phyloP scores from a whole-genome alignment of 192 early-diverging fungal species.

The Backusella westeae region DNA sequence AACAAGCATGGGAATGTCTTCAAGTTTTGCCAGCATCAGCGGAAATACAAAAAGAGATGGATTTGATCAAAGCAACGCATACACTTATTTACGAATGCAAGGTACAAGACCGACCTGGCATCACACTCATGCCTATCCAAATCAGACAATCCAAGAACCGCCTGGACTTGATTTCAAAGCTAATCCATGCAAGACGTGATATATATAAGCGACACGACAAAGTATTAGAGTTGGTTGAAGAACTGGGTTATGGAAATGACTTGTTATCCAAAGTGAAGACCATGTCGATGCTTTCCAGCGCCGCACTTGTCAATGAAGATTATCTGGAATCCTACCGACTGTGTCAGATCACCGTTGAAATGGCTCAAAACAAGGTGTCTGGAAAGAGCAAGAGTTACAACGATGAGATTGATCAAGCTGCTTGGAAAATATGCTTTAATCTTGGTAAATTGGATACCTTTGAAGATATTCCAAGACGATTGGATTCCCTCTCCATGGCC shows the following conservation, averaged over 20 bases:
- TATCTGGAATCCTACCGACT: conserved; percentile 49
- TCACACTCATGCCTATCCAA: conserved; percentile 68
- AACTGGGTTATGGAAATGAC: conserved; percentile 43
- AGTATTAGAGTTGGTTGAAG: conserved; percentile 57
- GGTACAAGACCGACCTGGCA: conserved; percentile 42
- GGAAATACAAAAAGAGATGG: conserved; percentile 51
- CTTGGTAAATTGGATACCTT: conserved; percentile 42
- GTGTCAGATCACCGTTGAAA: conserved; percentile 59
- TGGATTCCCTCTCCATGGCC: conserved; percentile 54
- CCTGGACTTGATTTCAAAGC: conserved; percentile 55
- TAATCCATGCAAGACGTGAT: conserved; percentile 51
- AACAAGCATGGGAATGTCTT: conserved; percentile 70
- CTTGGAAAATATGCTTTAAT: conserved; percentile 42
- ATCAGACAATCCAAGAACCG: conserved; percentile 60
- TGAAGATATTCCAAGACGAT: conserved; percentile 40
- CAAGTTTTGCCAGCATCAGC: conserved; percentile 59
- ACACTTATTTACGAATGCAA: conserved; percentile 51
- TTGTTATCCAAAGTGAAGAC: conserved; percentile 50
- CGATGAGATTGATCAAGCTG: conserved; percentile 28
- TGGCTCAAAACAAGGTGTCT: conserved; percentile 27
- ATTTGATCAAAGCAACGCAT: conserved; percentile 73
- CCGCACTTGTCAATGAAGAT: conserved; percentile 58
- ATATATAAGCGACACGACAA: conserved; percentile 47
- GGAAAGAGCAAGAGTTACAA: conserved; percentile 7
- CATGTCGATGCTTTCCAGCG: conserved; percentile 58